Conservation (phyloP, 106 monocot species). For the Hemerocallis citrina region DNA sequence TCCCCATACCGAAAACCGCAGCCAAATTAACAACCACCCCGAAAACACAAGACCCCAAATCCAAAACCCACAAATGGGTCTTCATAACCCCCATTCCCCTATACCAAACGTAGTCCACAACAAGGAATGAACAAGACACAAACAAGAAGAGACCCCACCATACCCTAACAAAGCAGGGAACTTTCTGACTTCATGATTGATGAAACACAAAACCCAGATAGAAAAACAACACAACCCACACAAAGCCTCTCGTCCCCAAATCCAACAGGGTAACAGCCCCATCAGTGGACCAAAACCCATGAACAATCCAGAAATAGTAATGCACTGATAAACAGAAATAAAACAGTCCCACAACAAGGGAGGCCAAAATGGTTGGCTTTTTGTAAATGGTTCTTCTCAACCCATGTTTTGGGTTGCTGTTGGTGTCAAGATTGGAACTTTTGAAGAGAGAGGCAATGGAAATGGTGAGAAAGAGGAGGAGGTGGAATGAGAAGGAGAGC, state of each 20-base stretch:
- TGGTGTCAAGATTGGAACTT: conserved; percentile 7
- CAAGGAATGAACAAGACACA: conserved; percentile 30
- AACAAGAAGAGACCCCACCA: conserved; percentile 74
- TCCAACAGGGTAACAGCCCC: conserved; percentile 22
- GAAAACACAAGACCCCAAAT: conserved; percentile 35
- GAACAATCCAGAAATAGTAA: conserved; percentile 18
- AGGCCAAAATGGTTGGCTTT: conserved; percentile 23
- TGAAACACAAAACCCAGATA: conserved; percentile 30
- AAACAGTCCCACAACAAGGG: conserved; percentile 22
- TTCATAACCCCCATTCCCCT: conserved; percentile 9
- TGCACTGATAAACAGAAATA: conserved; percentile 29
- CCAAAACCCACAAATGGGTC: conserved; percentile 36
- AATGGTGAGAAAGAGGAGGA: conserved; percentile 31
- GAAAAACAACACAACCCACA: conserved; percentile 32
- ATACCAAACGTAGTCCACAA: conserved; percentile 23
- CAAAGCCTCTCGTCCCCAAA: conserved; percentile 33
- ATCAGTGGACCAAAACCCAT: conserved; percentile 13
- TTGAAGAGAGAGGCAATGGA: conserved; percentile 26
- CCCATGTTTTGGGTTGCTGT: conserved; percentile 10
- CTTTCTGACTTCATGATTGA: conserved; percentile 17
- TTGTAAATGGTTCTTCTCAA: conserved; percentile 15
- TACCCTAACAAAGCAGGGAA: conserved; percentile 43
- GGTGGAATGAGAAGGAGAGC: conserved; percentile 46
- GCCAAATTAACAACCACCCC: conserved; percentile 28
- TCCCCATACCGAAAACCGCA: conserved; percentile 30